phyloP scores from a whole-genome alignment of 1,139 yeast genomes.

The Debaryomycetaceae sp. region DNA sequence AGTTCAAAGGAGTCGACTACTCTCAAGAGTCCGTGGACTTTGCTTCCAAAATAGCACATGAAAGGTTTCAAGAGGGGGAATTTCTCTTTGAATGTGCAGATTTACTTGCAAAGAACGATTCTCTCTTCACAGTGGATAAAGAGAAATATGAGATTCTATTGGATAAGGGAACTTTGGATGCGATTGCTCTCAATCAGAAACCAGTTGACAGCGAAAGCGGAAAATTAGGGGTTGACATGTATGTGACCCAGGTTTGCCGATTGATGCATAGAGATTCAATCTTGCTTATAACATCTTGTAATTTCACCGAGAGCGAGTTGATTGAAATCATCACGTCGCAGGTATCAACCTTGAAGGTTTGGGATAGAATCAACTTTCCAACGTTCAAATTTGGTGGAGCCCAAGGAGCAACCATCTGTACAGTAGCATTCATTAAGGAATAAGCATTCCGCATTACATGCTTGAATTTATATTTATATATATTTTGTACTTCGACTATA shows the following conservation, averaged over 20 bases:
- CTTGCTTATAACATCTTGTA: constrained; percentile 87
- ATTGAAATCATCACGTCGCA: constrained; percentile 47
- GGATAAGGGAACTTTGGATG: constrained; percentile 96
- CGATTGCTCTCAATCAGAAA: constrained; percentile 80
- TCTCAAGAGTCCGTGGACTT: constrained; percentile 74
- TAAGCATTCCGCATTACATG: constrained; percentile 4
- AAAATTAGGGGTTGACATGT: constrained; percentile 55
- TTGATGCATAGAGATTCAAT: constrained; percentile 56
- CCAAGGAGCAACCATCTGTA: constrained; percentile 83
- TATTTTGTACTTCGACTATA: not conserved
- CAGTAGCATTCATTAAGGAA: constrained; percentile 64
- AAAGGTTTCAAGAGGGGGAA: constrained; percentile 30
- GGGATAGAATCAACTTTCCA: constrained; percentile 72
- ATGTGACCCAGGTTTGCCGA: constrained; percentile 57
- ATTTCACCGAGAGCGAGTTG: constrained; percentile 81
- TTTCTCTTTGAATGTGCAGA: constrained; percentile 48
- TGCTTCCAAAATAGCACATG: constrained; percentile 55
- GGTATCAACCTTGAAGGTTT: constrained; percentile 43
- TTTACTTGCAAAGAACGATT: constrained; percentile 31
- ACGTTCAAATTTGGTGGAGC: constrained; percentile 84
- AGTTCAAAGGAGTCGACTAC: constrained; percentile 73
- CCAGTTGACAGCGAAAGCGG: constrained; percentile 38
- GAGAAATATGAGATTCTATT: constrained; percentile 63
- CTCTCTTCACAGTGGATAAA: constrained; percentile 29
- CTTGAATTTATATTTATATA: constrained; percentile 1